phyloP scores from a whole-genome alignment of 177 flowering plant genomes.

The Vitis hybrid region DNA sequence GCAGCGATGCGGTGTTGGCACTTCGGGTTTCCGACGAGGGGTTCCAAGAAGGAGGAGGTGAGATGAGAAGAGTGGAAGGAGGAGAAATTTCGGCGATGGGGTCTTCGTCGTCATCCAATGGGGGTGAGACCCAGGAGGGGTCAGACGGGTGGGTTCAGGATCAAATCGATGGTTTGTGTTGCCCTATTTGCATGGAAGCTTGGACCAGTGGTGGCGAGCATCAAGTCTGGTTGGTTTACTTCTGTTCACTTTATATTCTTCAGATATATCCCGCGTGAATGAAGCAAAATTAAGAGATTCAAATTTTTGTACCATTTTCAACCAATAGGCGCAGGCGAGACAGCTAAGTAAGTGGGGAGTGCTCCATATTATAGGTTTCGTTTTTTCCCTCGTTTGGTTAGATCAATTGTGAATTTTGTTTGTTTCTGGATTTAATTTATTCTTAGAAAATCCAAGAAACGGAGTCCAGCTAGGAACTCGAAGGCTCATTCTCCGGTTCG shows the following conservation, averaged over 20 bases:
- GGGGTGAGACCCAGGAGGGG: constrained; percentile 3
- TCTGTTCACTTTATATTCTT: neutral
- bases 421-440: too few relatives aligned
- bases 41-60: constrained; percentile 9
- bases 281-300: too few relatives aligned
- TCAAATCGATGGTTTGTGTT: constrained; percentile 57
- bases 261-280: too few relatives aligned
- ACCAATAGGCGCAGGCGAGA: too few relatives aligned
- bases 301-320: too few relatives aligned
- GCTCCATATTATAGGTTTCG: too few relatives aligned
- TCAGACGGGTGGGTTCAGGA: constrained; percentile 27
- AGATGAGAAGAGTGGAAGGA: constrained; percentile 16
- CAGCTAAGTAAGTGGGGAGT: too few relatives aligned
- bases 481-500: too few relatives aligned
- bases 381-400: too few relatives aligned
- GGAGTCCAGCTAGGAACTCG: too few relatives aligned
- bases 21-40: neutral
- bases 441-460: too few relatives aligned
- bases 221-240: constrained; percentile 44
- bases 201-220: constrained; percentile 70
- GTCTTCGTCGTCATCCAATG: neutral
- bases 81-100: constrained; percentile 5
- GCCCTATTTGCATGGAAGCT: constrained; percentile 73
- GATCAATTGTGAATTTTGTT: too few relatives aligned
- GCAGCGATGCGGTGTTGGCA: neutral